Evolutionary conservation across 352 stramenopile species (phyloP).

Genomic region (Plasmopara muralis): DNA sequence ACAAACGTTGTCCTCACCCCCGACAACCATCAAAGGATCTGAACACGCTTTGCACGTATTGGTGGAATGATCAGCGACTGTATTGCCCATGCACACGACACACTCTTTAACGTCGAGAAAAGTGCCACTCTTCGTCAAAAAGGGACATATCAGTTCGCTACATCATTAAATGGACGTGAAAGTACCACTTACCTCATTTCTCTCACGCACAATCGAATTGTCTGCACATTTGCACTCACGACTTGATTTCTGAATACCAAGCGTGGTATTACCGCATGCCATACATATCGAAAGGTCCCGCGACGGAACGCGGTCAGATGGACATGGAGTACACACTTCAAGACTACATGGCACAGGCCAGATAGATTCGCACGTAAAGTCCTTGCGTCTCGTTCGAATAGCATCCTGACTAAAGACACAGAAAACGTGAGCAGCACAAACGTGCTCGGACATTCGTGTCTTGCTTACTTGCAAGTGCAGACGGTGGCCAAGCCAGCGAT

Average conservation of each 20-base stretch:
- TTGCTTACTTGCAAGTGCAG: slow-evolving; percentile 41
- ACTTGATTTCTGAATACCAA: slow-evolving; percentile 23
- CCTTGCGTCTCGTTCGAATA: slow-evolving; percentile 20
- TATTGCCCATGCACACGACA: slow-evolving; percentile 36
- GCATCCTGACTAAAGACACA: slow-evolving; percentile 10
- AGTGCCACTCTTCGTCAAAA: slow-evolving; percentile 31
- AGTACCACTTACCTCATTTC: slow-evolving; percentile 25
- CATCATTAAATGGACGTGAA: neutral
- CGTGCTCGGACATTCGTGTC: neutral
- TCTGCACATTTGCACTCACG: slow-evolving; percentile 45
- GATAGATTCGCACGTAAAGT: slow-evolving; percentile 40
- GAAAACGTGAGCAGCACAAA: slow-evolving; percentile 2
- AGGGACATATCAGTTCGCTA: slow-evolving; percentile 2
- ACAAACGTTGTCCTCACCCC: slow-evolving; percentile 34
- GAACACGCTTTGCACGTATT: slow-evolving; percentile 63
- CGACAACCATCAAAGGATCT: slow-evolving; percentile 72
- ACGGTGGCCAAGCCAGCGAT: slow-evolving; percentile 20
- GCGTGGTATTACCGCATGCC: slow-evolving; percentile 52
- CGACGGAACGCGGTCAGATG: slow-evolving; percentile 29
- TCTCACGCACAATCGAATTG: slow-evolving; percentile 51
- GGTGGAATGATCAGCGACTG: slow-evolving; percentile 22
- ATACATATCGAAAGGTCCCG: slow-evolving; percentile 44
- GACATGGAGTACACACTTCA: slow-evolving; percentile 36
- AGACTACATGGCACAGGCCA: slow-evolving; percentile 61
- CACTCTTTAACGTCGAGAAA: slow-evolving; percentile 63